phyloP scores from a whole-genome alignment of 257 asterid genomes.

The Jacaranda copaia region DNA sequence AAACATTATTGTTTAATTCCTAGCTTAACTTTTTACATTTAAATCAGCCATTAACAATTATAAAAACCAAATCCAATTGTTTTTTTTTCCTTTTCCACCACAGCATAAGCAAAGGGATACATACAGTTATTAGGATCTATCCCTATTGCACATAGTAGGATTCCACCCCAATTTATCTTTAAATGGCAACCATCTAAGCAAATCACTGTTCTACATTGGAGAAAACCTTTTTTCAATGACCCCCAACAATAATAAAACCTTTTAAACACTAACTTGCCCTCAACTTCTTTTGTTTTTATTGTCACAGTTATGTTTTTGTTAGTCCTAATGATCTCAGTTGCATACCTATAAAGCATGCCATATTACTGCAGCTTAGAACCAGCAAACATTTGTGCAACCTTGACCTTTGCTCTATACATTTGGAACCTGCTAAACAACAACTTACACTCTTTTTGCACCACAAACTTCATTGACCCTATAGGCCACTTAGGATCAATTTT shows the following conservation, averaged over 20 bases:
- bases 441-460: background rate
- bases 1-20: no score
- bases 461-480: background rate
- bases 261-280: background rate
- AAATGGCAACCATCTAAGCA: conserved; percentile 7
- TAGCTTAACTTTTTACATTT: no score
- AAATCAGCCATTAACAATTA: background rate
- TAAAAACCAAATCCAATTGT: background rate
- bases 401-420: background rate
- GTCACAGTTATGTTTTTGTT: background rate
- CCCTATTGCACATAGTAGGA: background rate
- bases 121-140: background rate
- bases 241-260: background rate
- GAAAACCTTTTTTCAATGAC: background rate
- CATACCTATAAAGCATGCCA: background rate
- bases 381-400: background rate
- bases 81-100: background rate
- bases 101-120: no score
- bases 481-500: background rate
- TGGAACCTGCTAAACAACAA: background rate
- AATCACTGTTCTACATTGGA: background rate
- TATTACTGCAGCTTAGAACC: background rate
- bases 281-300: background rate
- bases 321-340: background rate
- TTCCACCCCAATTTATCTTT: background rate